Conservation (phyloP, 306 rosid genomes). For the Quercus cerris region DNA sequence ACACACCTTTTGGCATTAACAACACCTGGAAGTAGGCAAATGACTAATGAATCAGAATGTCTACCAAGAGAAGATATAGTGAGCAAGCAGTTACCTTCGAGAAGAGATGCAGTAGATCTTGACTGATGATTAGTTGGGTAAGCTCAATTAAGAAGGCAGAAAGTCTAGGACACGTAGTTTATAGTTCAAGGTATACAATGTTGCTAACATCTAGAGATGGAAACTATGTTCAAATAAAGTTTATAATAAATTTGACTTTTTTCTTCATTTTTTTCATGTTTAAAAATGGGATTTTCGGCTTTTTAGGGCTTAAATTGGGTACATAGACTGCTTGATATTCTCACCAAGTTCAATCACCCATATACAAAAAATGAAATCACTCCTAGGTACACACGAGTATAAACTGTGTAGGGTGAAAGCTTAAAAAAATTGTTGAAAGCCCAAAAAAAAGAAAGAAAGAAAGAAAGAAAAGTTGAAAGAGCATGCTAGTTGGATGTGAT, state of each 20-base stretch:
- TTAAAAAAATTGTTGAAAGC: too few relatives aligned
- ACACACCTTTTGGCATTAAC: slow-evolving; percentile 64
- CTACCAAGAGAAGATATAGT: slow-evolving; percentile 77
- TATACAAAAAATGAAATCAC: too few relatives aligned
- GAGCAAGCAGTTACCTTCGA: slow-evolving; percentile 91
- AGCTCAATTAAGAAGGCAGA: slow-evolving; percentile 6
- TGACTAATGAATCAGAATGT: slow-evolving; percentile 37
- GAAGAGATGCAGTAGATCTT: slow-evolving; percentile 42
- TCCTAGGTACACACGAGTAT: too few relatives aligned
- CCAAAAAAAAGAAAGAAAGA: too few relatives aligned
- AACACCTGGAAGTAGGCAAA: slow-evolving; percentile 56
- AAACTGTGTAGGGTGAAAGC: too few relatives aligned
- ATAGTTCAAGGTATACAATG: slow-evolving; percentile 1
- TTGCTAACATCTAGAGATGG: slow-evolving; percentile 15
- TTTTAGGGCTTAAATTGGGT: too few relatives aligned
- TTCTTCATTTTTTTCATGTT: neutral
- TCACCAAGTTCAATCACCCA: too few relatives aligned
- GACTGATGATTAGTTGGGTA: slow-evolving; percentile 35
- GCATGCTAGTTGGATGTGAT: too few relatives aligned
- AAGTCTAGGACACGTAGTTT: neutral
- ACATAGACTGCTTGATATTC: too few relatives aligned
- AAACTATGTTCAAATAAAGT: neutral
- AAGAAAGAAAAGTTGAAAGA: too few relatives aligned
- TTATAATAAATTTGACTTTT: neutral
- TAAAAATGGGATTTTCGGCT: neutral